Evolutionary conservation across 306 rosid species (phyloP).

Genomic region (Ormosia emarginata): DNA sequence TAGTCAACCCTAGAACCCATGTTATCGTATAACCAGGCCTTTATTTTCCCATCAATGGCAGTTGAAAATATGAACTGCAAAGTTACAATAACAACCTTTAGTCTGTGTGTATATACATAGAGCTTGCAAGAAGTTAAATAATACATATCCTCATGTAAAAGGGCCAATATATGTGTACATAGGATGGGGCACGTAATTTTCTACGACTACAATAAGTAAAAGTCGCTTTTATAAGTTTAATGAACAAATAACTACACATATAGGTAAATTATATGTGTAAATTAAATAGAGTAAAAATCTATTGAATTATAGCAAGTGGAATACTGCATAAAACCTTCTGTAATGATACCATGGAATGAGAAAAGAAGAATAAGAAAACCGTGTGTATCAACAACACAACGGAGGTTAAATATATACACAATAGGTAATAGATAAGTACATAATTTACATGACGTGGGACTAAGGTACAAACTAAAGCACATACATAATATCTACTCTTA

Average conservation of each 20-base stretch:
- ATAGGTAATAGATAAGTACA: too few species aligned
- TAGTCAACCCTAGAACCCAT: slow-evolving; percentile 85
- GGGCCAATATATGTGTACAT: background rate
- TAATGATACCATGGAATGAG: too few species aligned
- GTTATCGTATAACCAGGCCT: slow-evolving; percentile 87
- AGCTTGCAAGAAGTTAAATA: slow-evolving; percentile 1
- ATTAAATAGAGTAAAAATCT: background rate
- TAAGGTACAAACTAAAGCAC: too few species aligned
- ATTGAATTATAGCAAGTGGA: background rate
- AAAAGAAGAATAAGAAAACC: too few species aligned
- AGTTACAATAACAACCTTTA: slow-evolving; percentile 26
- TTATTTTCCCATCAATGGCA: slow-evolving; percentile 84
- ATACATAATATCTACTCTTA: too few species aligned
- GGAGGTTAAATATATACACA: too few species aligned
- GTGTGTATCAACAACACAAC: too few species aligned
- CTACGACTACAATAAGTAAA: background rate
- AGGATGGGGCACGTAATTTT: slow-evolving; percentile 3
- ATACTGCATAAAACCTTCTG: slow-evolving; percentile 5
- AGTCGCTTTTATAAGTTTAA: background rate
- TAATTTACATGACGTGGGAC: too few species aligned
- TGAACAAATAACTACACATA: slow-evolving; percentile 5
- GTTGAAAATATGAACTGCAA: slow-evolving; percentile 89
- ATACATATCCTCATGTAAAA: background rate
- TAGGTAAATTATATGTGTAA: background rate
- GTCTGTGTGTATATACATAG: background rate